Evolutionary conservation across 345 rosid genomes (phyloP), one percentile per base, ranked within the genome.

Genomic region (Aquilaria sinensis): DNA sequence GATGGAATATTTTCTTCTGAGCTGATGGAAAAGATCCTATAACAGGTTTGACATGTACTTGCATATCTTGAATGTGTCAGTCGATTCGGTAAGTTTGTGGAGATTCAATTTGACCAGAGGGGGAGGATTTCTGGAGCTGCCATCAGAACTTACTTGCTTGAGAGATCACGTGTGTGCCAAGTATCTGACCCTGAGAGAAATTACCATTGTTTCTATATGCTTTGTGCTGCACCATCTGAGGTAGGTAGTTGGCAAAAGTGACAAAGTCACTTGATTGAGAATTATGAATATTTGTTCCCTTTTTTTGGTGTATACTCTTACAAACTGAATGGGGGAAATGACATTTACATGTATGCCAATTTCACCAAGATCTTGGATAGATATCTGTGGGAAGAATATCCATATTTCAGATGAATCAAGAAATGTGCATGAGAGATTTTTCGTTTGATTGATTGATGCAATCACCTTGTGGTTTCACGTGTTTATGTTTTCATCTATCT

Each of bases 11-110:
- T 70, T 43, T 48, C 53, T 23, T 7, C 55, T 59, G 16, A 31
- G 16, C 33, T 32, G 43, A 37, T 37, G 43, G 2, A 5, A 37
- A 37, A 37, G 50, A 58, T 67, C 29, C 8, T 37, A 37, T 37
- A 37, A 1, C 8, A 8, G 43, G 43, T 78, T 63, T 63, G 52
- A 63, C 70, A 60, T 66, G 69, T 51, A 46, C 72, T 61, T 46
- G 51, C 43, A 8, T 52, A 43, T 62, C 60, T 56, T 61, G 58
- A 67, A 73, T 75, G 67, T 64, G 71, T 72, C 67, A 94, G 99
- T 81, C 97, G 97, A 57, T 94, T 94, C 64, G 99, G 99, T 83
- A 91, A 94, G 88, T 91, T 94, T 58, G 99, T 94, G 87, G 99
- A 94, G 86, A 82, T 94, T 77, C 99, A 94, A 69, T 94, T 94